phyloP scores from a whole-genome alignment of 441 rosid genomes.

The Erysimum pusillum region DNA sequence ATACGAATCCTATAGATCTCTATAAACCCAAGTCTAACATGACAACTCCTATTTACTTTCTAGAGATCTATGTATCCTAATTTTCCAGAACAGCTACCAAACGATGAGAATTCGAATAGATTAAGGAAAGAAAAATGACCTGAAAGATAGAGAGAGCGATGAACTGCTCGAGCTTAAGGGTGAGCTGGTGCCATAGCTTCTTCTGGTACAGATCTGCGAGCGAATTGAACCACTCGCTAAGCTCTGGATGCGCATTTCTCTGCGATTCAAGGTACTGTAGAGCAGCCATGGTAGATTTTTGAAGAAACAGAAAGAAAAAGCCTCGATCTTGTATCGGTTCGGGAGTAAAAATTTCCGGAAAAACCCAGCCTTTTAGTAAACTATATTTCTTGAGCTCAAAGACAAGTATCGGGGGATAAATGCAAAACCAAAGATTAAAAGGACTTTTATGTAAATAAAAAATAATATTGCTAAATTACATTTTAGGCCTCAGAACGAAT shows the following conservation, averaged over 20 bases:
- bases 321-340: conserved; percentile 30
- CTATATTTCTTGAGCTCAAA: conserved; percentile 59
- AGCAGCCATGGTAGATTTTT: conserved; percentile 73
- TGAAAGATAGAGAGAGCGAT: conserved; percentile 79
- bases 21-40: conserved; percentile 7
- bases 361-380: conserved; percentile 40
- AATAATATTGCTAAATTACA: neutral
- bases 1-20: conserved; percentile 28
- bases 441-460: conserved; percentile 16
- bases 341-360: conserved; percentile 5
- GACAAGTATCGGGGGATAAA: conserved; percentile 46
- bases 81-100: neutral
- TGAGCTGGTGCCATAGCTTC: conserved; percentile 99
- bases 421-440: neutral
- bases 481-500: conserved; percentile 2
- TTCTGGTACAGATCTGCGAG: conserved; percentile 92
- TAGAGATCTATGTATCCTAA: conserved; percentile 42
- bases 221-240: conserved; percentile 84
- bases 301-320: conserved; percentile 9
- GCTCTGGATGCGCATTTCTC: conserved; percentile 76
- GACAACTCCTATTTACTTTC: conserved; percentile 3
- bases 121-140: conserved; percentile 45
- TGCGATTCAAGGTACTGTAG: conserved; percentile 76
- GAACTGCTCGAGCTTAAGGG: conserved; percentile 96
- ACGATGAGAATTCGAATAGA: neutral